These are phyloP conservation scores for Curvularia eragrostidis DNA, from an alignment of 2,329 filamentous ascomycete species.

Conservation along the genomic window DNA sequence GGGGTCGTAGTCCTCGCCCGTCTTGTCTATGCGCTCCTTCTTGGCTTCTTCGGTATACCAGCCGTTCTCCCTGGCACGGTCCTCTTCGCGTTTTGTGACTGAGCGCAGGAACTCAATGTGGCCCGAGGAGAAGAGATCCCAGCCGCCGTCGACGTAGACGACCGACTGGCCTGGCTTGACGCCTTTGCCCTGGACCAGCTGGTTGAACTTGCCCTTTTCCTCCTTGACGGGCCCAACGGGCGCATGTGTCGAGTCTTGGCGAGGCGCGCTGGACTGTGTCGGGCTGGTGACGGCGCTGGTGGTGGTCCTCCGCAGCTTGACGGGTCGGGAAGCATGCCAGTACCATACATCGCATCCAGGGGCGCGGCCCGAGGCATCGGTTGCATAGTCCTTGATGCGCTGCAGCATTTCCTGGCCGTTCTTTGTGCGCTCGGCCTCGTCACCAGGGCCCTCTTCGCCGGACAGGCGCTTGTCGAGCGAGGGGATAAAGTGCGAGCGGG, in stretches of 20 bases:
- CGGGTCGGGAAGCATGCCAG: constrained; percentile 67
- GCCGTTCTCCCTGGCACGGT: constrained; percentile 68
- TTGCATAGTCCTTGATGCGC: constrained; percentile 84
- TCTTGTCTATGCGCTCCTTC: constrained; percentile 66
- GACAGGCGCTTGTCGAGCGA: constrained; percentile 73
- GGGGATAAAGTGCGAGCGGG: constrained; percentile 90
- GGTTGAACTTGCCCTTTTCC: constrained; percentile 70
- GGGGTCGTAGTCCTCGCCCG: constrained; percentile 76
- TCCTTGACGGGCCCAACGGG: constrained; percentile 51
- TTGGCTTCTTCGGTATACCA: constrained; percentile 75
- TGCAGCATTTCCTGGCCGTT: constrained; percentile 74
- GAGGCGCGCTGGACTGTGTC: constrained; percentile 28
- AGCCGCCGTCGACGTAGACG: constrained; percentile 95
- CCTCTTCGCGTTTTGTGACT: constrained; percentile 76
- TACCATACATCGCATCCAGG: constrained; percentile 87
- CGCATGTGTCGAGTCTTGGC: constrained; percentile 50
- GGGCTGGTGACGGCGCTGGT: constrained; percentile 25
- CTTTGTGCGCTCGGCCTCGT: constrained; percentile 68
- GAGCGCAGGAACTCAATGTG: constrained; percentile 92
- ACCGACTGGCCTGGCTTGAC: constrained; percentile 80
- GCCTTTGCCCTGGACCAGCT: constrained; percentile 73
- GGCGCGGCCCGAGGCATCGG: constrained; percentile 78
- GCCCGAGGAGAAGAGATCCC: constrained; percentile 94
- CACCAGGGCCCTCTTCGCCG: constrained; percentile 76
- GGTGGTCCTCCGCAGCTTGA: constrained; percentile 45